Evolutionary conservation across 2,329 filamentous ascomycete genomes (phyloP).

Genomic region (Neopestalotiopsis sp.): DNA sequence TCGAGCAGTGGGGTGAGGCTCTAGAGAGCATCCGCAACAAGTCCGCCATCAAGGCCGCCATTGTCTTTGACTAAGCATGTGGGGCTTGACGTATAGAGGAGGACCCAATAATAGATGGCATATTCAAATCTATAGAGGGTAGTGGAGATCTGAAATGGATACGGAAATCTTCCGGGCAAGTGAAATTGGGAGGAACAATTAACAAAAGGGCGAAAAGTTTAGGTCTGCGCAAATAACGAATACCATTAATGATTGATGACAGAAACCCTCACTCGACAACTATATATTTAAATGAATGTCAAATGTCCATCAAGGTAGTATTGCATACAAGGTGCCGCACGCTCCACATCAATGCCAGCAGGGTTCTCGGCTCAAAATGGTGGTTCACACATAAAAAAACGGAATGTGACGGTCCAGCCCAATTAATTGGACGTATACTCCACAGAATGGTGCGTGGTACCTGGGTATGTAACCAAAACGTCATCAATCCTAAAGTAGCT

Average conservation of each 20-base stretch:
- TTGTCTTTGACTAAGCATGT: constrained; percentile 65
- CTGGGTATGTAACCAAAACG: neutral
- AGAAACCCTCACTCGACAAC: neutral
- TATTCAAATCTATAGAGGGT: neutral
- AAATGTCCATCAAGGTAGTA: neutral
- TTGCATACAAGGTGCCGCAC: neutral
- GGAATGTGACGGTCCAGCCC: neutral
- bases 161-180: neutral
- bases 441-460: neutral
- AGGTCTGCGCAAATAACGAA: neutral
- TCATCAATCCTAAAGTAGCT: neutral
- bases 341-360: constrained; percentile 9
- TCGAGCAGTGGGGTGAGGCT: constrained; percentile 76
- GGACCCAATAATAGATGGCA: constrained; percentile 12
- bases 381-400: neutral
- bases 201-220: constrained; percentile 1
- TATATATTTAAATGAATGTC: neutral
- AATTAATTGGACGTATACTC: neutral
- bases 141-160: neutral
- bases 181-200: neutral
- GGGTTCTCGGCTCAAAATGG: neutral
- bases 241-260: constrained; percentile 4
- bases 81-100: constrained; percentile 7
- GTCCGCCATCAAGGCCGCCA: constrained; percentile 75
- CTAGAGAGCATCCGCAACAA: constrained; percentile 75